Percentiles rank a stretch among this genome's conserved stretches.
These are phyloP conservation scores for Lepidium didymum DNA, from an alignment of 345 rosid species.

Conservation along the genomic window DNA sequence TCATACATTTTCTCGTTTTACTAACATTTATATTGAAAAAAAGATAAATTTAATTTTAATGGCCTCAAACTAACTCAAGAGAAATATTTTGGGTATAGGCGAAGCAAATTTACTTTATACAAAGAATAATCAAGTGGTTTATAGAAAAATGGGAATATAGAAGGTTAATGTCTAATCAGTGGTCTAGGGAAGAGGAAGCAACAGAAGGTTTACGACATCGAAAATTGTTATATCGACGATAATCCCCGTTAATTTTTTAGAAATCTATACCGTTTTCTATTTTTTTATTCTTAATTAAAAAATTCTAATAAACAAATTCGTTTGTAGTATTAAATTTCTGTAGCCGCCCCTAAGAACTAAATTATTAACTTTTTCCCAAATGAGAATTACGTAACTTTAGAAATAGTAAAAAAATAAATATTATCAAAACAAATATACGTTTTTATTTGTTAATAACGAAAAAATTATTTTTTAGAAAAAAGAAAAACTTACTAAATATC, in stretches of 20 bases:
- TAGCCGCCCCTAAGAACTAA: not conserved
- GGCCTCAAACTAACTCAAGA: too few relatives aligned
- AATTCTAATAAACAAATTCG: not conserved
- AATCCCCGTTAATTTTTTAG: constrained; percentile 17
- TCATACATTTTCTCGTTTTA: not conserved
- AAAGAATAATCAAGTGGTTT: constrained; percentile 12
- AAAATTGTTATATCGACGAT: constrained; percentile 11
- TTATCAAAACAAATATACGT: not conserved
- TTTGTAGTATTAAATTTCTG: too few relatives aligned
- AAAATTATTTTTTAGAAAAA: not conserved
- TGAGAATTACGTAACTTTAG: not conserved
- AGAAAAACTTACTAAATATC: constrained; percentile 54
- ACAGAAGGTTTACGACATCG: constrained; percentile 28
- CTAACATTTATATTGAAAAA: not conserved
- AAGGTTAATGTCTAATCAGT: constrained; percentile 15
- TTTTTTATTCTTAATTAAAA: not conserved
- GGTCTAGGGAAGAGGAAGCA: constrained; percentile 26
- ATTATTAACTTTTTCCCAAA: not conserved
- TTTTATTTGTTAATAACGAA: too few relatives aligned
- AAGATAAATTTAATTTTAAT: too few relatives aligned
- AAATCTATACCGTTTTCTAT: not conserved
- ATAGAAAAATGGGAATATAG: constrained; percentile 2
- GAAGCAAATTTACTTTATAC: not conserved
- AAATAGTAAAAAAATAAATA: not conserved
- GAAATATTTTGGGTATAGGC: not conserved